These are phyloP conservation scores for Acacia confusa DNA, from an alignment of 306 rosid genomes.

Conservation along the genomic window DNA sequence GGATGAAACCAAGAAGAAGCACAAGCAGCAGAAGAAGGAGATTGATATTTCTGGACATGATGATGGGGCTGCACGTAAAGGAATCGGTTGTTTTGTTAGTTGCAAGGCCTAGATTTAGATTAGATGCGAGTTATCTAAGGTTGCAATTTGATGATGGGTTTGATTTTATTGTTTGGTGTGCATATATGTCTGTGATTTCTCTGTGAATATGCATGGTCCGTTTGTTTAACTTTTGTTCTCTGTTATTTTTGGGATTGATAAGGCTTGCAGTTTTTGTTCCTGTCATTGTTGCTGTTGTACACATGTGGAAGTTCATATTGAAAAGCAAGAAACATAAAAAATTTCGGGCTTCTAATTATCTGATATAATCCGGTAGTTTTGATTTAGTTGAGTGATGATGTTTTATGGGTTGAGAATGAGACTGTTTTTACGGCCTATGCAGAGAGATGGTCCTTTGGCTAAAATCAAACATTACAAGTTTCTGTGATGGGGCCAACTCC, in stretches of 20 bases:
- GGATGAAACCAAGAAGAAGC: slow-evolving; percentile 43
- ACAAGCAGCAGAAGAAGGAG: slow-evolving; percentile 22
- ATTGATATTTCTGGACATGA: slow-evolving; percentile 41
- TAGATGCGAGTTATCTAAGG: slow-evolving; percentile 14
- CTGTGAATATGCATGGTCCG: neutral
- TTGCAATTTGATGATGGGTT: neutral
- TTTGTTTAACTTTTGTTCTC: neutral
- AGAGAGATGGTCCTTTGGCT: too few relatives aligned
- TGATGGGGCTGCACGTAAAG: slow-evolving; percentile 35
- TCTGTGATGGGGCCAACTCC: too few relatives aligned
- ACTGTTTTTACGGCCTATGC: neutral
- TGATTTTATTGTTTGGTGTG: neutral
- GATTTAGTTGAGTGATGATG: neutral
- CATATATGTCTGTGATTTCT: neutral
- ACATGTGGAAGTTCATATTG: neutral
- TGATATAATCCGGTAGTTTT: neutral
- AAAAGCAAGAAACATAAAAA: neutral
- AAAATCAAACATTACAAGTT: too few relatives aligned
- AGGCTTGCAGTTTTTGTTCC: neutral
- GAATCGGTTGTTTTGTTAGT: slow-evolving; percentile 60
- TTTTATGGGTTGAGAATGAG: neutral
- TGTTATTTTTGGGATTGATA: neutral
- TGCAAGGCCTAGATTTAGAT: slow-evolving; percentile 52
- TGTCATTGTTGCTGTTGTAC: neutral
- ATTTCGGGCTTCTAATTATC: neutral